These are phyloP conservation scores for Chaetomiaceae sp. DNA, from an alignment of 2,329 filamentous ascomycete genomes.

Conservation along the genomic window DNA sequence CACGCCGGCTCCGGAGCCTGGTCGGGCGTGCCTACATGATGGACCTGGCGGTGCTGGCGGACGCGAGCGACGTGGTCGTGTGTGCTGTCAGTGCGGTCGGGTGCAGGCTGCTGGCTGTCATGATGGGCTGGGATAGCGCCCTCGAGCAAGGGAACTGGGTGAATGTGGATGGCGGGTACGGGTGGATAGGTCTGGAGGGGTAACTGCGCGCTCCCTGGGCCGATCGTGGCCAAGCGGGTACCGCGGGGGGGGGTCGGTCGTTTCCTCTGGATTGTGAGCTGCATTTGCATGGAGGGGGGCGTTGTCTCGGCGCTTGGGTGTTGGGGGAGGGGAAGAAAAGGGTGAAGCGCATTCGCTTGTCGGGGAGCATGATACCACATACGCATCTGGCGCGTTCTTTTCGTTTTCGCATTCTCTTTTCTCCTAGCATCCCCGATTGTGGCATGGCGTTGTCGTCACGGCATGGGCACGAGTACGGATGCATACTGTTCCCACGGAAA, in stretches of 20 bases:
- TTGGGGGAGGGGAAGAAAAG: not conserved
- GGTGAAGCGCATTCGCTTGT: not conserved
- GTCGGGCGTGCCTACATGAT: constrained; percentile 77
- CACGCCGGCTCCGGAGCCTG: constrained; percentile 63
- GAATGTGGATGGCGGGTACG: constrained; percentile 69
- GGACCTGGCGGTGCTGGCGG: constrained; percentile 68
- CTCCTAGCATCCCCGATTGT: no score
- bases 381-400: constrained; percentile 2
- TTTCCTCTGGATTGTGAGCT: no score
- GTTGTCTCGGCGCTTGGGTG: not conserved
- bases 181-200: constrained; percentile 45
- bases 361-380: constrained; percentile 12
- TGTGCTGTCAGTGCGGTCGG: constrained; percentile 69
- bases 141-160: constrained; percentile 59
- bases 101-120: constrained; percentile 71
- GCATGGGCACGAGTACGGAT: no score
- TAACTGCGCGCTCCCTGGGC: not conserved
- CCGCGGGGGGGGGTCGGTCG: no score
- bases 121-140: constrained; percentile 76
- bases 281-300: constrained; percentile 8
- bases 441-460: no score
- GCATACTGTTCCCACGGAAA: no score
- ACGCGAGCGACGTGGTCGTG: constrained; percentile 62
- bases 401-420: no score
- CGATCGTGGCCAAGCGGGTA: no score